These are phyloP conservation scores for Cucumis cinereus DNA, from an alignment of 306 rosid species.

Conservation along the genomic window DNA sequence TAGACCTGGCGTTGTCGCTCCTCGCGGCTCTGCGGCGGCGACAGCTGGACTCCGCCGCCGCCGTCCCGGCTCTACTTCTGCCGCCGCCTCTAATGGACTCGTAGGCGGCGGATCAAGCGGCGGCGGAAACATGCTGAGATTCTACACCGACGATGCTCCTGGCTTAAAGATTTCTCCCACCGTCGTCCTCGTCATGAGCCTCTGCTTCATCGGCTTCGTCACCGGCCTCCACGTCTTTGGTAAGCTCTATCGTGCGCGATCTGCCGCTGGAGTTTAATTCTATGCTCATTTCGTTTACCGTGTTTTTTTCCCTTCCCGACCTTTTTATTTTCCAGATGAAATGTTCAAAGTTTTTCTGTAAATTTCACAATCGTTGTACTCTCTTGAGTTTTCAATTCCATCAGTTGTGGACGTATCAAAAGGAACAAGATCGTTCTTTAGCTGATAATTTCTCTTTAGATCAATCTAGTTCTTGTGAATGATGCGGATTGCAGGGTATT, in stretches of 20 bases:
- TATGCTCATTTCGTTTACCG: not conserved
- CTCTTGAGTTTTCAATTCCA: not conserved
- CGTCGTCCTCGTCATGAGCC: conserved; percentile 75
- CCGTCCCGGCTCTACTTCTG: conserved; percentile 23
- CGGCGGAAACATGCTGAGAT: conserved; percentile 69
- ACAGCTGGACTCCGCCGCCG: conserved; percentile 90
- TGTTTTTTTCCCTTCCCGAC: not conserved
- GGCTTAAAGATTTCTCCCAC: conserved; percentile 84
- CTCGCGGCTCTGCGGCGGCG: conserved; percentile 90
- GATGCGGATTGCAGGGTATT: not conserved
- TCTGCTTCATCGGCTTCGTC: conserved; percentile 91
- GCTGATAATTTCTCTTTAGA: not conserved
- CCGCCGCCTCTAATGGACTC: conserved; percentile 11
- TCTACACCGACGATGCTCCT: conserved; percentile 90
- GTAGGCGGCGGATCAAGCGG: conserved; percentile 23
- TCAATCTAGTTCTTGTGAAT: not conserved
- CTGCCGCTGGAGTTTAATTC: conserved; percentile 32
- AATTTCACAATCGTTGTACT: not conserved
- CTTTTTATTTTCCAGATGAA: not conserved
- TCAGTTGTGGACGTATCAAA: not conserved
- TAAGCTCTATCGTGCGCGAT: conserved; percentile 46
- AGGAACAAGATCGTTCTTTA: not conserved
- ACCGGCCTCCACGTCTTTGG: conserved; percentile 87
- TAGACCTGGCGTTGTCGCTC: conserved; percentile 61
- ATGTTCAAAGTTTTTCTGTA: not conserved